phyloP scores from a whole-genome alignment of 345 rosid species.

The Euphorbia tirucalli region DNA sequence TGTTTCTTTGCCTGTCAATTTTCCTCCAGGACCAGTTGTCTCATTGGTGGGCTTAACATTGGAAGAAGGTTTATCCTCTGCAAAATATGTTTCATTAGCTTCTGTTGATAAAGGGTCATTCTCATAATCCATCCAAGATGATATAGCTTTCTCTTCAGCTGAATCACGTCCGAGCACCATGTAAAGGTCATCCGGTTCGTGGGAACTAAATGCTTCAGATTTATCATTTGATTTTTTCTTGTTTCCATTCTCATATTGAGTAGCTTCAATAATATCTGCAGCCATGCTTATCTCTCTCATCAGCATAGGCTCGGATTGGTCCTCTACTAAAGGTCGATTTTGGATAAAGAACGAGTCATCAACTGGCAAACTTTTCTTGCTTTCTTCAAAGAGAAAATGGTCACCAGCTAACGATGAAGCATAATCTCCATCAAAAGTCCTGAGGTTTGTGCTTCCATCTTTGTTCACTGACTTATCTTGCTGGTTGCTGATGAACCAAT shows the following conservation, averaged over 20 bases:
- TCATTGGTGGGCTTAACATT: conserved; percentile 24
- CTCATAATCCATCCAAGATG: conserved; percentile 76
- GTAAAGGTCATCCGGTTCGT: conserved; percentile 91
- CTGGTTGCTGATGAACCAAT: conserved; percentile 61
- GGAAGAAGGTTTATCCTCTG: conserved; percentile 34
- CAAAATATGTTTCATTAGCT: conserved; percentile 27
- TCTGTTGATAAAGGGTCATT: conserved; percentile 42
- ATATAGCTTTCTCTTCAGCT: conserved; percentile 34
- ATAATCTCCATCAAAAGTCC: conserved; percentile 43
- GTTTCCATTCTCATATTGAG: conserved; percentile 37
- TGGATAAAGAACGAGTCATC: conserved; percentile 96
- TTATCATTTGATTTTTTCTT: conserved; percentile 33
- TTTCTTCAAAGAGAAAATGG: conserved; percentile 27
- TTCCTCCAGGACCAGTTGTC: conserved; percentile 41
- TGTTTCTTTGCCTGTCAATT: conserved; percentile 39
- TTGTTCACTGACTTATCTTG: conserved; percentile 32
- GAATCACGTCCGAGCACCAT: conserved; percentile 83
- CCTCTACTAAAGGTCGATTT: conserved; percentile 42
- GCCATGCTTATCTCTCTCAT: conserved; percentile 64
- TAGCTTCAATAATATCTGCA: conserved; percentile 49
- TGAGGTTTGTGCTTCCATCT: conserved; percentile 39
- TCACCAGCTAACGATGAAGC: conserved; percentile 39
- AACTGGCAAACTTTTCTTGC: conserved; percentile 45
- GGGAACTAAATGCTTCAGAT: conserved; percentile 19
- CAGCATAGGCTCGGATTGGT: conserved; percentile 41